phyloP scores from a whole-genome alignment of 140 eudicot genomes.

The Erigeron philadelphicus region DNA sequence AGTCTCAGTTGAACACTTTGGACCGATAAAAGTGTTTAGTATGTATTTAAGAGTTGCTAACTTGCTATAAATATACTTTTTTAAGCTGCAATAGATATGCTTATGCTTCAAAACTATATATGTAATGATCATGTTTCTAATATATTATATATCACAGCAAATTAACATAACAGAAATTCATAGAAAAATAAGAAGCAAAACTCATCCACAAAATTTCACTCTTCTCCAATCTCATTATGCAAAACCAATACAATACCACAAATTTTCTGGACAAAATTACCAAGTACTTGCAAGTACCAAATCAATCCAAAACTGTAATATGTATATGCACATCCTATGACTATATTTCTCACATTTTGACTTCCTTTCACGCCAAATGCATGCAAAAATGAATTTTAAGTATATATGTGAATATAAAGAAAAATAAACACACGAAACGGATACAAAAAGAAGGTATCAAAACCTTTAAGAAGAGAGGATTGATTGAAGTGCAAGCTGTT shows the following conservation, averaged over 20 bases:
- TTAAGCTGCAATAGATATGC: no score
- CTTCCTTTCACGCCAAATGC: constrained; percentile 32
- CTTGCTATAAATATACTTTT: no score
- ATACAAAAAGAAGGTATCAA: background rate
- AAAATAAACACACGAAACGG: constrained; percentile 29
- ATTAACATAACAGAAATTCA: background rate
- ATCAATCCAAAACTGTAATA: constrained; percentile 1
- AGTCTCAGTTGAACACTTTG: no score
- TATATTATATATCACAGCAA: no score
- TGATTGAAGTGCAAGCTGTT: constrained; percentile 62
- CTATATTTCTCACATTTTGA: constrained; percentile 24
- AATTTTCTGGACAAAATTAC: constrained; percentile 26
- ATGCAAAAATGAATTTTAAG: constrained; percentile 27
- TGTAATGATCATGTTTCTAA: no score
- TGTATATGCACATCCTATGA: constrained; percentile 40
- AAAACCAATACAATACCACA: constrained; percentile 25
- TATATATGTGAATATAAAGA: constrained; percentile 18
- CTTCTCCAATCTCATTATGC: constrained; percentile 27
- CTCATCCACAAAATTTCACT: constrained; percentile 24
- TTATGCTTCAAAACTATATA: no score
- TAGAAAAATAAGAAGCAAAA: background rate
- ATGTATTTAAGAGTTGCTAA: no score
- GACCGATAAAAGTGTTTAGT: no score
- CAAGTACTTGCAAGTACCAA: constrained; percentile 9
- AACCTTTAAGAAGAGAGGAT: constrained; percentile 46